These are phyloP conservation scores for Neoascochyta sp. DNA, from an alignment of 2,329 filamentous ascomycete genomes.

Conservation along the genomic window DNA sequence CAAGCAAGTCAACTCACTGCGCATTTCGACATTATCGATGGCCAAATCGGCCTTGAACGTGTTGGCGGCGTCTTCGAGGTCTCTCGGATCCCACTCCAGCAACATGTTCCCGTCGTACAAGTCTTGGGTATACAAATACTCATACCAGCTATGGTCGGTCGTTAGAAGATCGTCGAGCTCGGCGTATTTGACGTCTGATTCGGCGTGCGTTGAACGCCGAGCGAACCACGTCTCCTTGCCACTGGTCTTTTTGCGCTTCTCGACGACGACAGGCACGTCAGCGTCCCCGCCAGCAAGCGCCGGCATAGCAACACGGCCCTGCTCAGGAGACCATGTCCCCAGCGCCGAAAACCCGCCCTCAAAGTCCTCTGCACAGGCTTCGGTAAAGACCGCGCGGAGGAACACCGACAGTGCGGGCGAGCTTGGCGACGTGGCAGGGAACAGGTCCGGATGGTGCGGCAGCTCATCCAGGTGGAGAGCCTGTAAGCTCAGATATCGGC, in stretches of 20 bases:
- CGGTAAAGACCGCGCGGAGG: slow-evolving; percentile 14
- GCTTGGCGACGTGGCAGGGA: slow-evolving; percentile 3
- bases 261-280: slow-evolving; percentile 11
- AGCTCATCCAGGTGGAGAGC: slow-evolving; percentile 11
- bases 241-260: slow-evolving; percentile 15
- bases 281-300: slow-evolving; percentile 2
- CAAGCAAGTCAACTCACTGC: slow-evolving; percentile 24
- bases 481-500: slow-evolving; percentile 7
- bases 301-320: slow-evolving; percentile 11
- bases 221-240: slow-evolving; percentile 59
- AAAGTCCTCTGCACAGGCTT: slow-evolving; percentile 15
- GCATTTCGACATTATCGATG: slow-evolving; percentile 37
- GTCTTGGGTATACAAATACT: slow-evolving; percentile 57
- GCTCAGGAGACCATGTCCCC: slow-evolving; percentile 12
- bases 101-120: slow-evolving; percentile 50
- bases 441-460: slow-evolving; percentile 15
- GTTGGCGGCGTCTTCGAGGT: slow-evolving; percentile 20
- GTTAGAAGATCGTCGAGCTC: slow-evolving; percentile 63
- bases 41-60: slow-evolving; percentile 14
- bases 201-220: slow-evolving; percentile 53
- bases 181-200: slow-evolving; percentile 49
- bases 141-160: slow-evolving; percentile 54
- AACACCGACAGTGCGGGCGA: slow-evolving; percentile 13
- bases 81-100: slow-evolving; percentile 41
- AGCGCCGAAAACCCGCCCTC: slow-evolving; percentile 12